These are phyloP conservation scores for Prunus yedoensis DNA, from an alignment of 331 rosid species.

Conservation along the genomic window DNA sequence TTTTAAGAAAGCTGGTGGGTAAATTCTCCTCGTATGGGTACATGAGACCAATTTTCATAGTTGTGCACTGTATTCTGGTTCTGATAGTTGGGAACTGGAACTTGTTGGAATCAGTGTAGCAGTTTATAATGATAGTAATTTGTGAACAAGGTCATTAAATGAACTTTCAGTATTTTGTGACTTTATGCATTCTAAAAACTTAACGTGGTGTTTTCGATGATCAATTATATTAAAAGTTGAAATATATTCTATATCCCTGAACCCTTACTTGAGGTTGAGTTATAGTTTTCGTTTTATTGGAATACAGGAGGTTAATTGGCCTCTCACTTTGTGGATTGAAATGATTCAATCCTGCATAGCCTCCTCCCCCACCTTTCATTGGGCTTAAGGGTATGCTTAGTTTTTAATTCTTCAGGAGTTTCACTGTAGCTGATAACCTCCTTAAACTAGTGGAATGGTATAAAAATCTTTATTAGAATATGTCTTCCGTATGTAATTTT, in stretches of 20 bases:
- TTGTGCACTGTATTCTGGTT: not conserved
- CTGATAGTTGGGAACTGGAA: not conserved
- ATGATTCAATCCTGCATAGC: too few species aligned
- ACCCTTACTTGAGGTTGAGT: too few species aligned
- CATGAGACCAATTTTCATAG: not conserved
- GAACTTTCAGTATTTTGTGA: not conserved
- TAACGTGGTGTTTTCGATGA: too few species aligned
- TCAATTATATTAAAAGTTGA: too few species aligned
- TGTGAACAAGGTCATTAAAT: not conserved
- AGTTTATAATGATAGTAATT: not conserved
- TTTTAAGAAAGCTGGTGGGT: constrained; percentile 54
- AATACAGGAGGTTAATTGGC: too few species aligned
- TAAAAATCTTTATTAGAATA: not conserved
- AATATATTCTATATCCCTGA: too few species aligned
- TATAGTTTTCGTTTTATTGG: too few species aligned
- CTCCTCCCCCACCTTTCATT: too few species aligned
- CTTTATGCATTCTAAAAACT: not conserved
- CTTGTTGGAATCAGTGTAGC: not conserved
- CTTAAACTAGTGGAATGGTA: not conserved
- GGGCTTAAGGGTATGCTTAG: too few species aligned
- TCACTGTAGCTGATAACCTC: not conserved
- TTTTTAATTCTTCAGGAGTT: not conserved
- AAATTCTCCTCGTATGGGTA: constrained; percentile 17
- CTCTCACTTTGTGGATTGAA: too few species aligned
- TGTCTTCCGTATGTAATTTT: not conserved